Evolutionary conservation across 2,329 filamentous ascomycete genomes (phyloP).

Genomic region (Tolypocladium inflatum): DNA sequence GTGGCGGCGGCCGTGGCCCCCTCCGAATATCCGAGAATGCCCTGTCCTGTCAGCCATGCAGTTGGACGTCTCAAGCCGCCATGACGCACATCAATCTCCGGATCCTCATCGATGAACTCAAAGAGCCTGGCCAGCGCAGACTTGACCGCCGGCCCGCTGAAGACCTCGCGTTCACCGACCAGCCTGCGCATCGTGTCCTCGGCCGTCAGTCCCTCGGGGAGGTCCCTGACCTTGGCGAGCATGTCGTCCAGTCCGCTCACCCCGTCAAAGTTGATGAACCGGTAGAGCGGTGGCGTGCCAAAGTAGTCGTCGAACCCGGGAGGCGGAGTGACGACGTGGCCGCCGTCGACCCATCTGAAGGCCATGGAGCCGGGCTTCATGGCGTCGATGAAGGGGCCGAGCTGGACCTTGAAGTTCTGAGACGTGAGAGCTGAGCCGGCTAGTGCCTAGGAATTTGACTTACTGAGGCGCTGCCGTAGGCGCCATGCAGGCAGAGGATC

Average conservation of each 20-base stretch:
- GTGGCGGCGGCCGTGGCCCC: slow-evolving; percentile 47
- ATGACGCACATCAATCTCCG: slow-evolving; percentile 18
- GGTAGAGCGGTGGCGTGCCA: slow-evolving; percentile 43
- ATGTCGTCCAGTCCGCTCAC: slow-evolving; percentile 33
- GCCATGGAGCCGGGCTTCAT: slow-evolving; percentile 6
- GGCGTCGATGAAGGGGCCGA: slow-evolving; percentile 23
- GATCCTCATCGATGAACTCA: slow-evolving; percentile 32
- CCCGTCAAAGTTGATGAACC: slow-evolving; percentile 41
- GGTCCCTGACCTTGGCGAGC: slow-evolving; percentile 41
- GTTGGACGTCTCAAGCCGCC: neutral
- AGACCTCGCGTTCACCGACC: slow-evolving; percentile 20
- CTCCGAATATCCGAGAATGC: slow-evolving; percentile 52
- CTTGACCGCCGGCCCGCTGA: slow-evolving; percentile 7
- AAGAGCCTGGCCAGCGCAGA: slow-evolving; percentile 18
- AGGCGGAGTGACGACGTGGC: slow-evolving; percentile 38
- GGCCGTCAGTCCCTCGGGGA: slow-evolving; percentile 39
- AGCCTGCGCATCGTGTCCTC: slow-evolving; percentile 48
- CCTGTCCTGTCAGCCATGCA: slow-evolving; percentile 15
- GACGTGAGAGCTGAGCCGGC: neutral
- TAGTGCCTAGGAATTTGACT: slow-evolving; percentile 10
- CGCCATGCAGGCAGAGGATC: slow-evolving; percentile 47
- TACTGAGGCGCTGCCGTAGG: slow-evolving; percentile 47
- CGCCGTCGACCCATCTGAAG: slow-evolving; percentile 44
- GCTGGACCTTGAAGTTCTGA: slow-evolving; percentile 47
- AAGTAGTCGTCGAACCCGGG: slow-evolving; percentile 48